These are phyloP conservation scores for Blastomyces emzantsi DNA, from an alignment of 2,329 filamentous ascomycete species.

Conservation along the genomic window DNA sequence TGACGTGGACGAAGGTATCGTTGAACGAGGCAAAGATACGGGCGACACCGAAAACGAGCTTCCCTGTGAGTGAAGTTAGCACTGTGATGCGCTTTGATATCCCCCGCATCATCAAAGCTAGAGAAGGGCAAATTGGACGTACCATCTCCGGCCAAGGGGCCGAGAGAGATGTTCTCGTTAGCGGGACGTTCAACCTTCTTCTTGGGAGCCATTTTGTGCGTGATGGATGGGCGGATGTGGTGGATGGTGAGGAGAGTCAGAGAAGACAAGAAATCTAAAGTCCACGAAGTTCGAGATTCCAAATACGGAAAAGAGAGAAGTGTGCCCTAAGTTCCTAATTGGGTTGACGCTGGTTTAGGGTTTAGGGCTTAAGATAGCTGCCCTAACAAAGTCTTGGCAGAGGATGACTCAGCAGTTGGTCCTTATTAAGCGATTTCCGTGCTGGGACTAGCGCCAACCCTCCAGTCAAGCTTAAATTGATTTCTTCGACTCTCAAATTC, in stretches of 20 bases:
- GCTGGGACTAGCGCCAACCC: background rate
- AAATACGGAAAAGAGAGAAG: constrained; percentile 6
- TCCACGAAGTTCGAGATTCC: constrained; percentile 5
- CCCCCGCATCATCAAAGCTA: background rate
- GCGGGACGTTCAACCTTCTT: constrained; percentile 69
- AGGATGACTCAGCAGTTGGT: background rate
- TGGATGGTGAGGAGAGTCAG: constrained; percentile 35
- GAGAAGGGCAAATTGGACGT: constrained; percentile 16
- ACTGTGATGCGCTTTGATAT: background rate
- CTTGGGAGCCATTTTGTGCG: constrained; percentile 82
- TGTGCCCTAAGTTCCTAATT: constrained; percentile 10
- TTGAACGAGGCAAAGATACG: constrained; percentile 96
- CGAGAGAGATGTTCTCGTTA: constrained; percentile 97
- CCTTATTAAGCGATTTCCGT: background rate
- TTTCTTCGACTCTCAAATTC: background rate
- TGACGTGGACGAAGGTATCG: constrained; percentile 95
- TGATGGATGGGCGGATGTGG: constrained; percentile 31
- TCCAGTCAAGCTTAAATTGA: background rate
- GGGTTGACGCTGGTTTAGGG: background rate
- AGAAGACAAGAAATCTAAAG: constrained; percentile 25
- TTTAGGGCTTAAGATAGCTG: background rate
- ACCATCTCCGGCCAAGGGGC: constrained; percentile 95
- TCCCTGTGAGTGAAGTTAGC: constrained; percentile 49
- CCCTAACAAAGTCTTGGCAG: background rate
- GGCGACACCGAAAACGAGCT: constrained; percentile 96